Percentiles rank a stretch among this genome's conserved stretches.
Evolutionary conservation across 495 filamentous ascomycete genomes (phyloP).

Genomic region (Sporormia fimetaria): DNA sequence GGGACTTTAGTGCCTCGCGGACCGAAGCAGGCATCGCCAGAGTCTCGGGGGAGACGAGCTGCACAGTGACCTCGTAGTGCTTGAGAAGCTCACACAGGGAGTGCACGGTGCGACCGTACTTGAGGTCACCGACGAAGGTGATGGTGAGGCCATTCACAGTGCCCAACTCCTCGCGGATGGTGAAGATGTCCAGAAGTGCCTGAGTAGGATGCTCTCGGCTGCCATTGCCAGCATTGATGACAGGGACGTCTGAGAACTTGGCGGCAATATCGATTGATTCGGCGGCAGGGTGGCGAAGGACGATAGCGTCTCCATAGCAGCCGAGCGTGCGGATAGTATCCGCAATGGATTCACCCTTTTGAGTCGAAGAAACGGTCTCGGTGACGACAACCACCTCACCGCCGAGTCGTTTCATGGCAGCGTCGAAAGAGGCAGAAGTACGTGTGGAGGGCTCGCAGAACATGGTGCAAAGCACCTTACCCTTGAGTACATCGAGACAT

Average conservation of each 20-base stretch:
- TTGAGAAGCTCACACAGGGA: constrained; percentile 83
- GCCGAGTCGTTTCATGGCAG: constrained; percentile 94
- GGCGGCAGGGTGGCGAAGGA: constrained; percentile 82
- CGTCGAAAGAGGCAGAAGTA: constrained; percentile 91
- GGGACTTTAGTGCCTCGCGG: constrained; percentile 53
- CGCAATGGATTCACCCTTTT: constrained; percentile 88
- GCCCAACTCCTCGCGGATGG: constrained; percentile 91
- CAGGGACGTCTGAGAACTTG: constrained; percentile 75
- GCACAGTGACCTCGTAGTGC: constrained; percentile 87
- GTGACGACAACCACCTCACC: constrained; percentile 69
- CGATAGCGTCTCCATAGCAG: constrained; percentile 87
- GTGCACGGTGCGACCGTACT: constrained; percentile 88
- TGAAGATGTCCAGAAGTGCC: constrained; percentile 97
- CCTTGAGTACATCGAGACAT: constrained; percentile 74
- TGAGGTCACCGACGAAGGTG: constrained; percentile 87
- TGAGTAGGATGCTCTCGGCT: constrained; percentile 93
- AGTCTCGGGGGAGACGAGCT: constrained; percentile 73
- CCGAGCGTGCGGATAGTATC: constrained; percentile 88
- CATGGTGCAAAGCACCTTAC: constrained; percentile 73
- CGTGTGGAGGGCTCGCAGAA: constrained; percentile 97
- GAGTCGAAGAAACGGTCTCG: constrained; percentile 67
- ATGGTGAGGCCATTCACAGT: constrained; percentile 89
- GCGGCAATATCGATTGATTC: constrained; percentile 65
- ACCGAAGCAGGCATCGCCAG: constrained; percentile 69
- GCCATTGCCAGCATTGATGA: constrained; percentile 96